Conservation (phyloP, 345 rosid genomes). For the Moringa oleifera region DNA sequence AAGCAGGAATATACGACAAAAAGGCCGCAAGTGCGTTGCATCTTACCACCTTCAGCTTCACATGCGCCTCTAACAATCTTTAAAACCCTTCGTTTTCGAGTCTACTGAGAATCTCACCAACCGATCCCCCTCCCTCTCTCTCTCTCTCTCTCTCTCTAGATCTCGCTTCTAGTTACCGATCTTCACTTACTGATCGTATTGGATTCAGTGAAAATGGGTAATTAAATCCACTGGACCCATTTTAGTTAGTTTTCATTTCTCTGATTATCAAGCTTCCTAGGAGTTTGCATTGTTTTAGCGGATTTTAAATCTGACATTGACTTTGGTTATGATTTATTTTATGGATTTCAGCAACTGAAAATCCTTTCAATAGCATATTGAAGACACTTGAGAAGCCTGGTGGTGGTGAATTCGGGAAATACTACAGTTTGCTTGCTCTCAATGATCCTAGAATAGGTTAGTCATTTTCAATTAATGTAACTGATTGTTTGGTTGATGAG, state of each 20-base stretch:
- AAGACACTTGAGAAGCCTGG: slow-evolving; percentile 63
- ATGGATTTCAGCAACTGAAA: slow-evolving; percentile 39
- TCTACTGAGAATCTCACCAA: neutral
- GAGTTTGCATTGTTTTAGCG: neutral
- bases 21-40: too few species aligned
- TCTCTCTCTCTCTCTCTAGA: neutral
- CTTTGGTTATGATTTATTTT: slow-evolving; percentile 1
- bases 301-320: slow-evolving; percentile 5
- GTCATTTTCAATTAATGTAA: slow-evolving; percentile 16
- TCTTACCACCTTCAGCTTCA: too few species aligned
- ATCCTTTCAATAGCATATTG: slow-evolving; percentile 52
- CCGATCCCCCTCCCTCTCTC: neutral
- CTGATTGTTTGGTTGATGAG: slow-evolving; percentile 8
- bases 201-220: neutral
- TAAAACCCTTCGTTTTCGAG: too few species aligned
- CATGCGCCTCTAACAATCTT: too few species aligned
- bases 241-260: neutral
- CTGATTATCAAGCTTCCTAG: neutral
- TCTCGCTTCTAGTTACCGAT: neutral
- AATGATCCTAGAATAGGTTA: slow-evolving; percentile 65
- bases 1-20: too few species aligned
- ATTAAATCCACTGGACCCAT: neutral
- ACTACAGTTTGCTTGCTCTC: slow-evolving; percentile 64
- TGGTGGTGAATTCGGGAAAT: slow-evolving; percentile 58
- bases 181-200: neutral